Evolutionary conservation across 352 stramenopile genomes (phyloP).

Genomic region (Phytophthora sp.): DNA sequence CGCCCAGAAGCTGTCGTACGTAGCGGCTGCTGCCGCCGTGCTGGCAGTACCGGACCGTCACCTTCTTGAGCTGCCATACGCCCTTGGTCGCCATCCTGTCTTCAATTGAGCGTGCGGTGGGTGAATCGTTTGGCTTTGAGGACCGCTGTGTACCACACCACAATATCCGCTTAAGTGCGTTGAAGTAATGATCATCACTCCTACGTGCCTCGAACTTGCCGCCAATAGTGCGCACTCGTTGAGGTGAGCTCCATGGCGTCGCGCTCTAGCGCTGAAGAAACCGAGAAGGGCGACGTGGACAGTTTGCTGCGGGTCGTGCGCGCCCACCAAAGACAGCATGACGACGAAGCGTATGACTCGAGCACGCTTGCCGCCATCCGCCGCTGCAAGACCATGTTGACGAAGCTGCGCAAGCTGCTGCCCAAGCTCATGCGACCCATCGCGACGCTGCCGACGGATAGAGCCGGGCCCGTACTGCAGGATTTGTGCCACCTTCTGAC

Average conservation of each 20-base stretch:
- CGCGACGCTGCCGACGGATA: constrained; percentile 37
- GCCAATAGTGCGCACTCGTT: not conserved
- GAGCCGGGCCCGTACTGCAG: constrained; percentile 47
- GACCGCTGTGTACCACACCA: constrained; percentile 19
- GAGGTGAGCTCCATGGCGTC: constrained; percentile 14
- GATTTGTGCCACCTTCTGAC: constrained; percentile 64
- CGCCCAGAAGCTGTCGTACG: constrained; percentile 72
- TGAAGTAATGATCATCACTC: constrained; percentile 16
- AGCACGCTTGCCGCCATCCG: constrained; percentile 41
- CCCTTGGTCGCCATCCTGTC: constrained; percentile 71
- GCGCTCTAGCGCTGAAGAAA: constrained; percentile 19
- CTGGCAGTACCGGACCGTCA: constrained; percentile 86
- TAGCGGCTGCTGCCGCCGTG: constrained; percentile 81
- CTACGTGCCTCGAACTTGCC: too few species aligned
- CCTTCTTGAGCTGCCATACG: constrained; percentile 80
- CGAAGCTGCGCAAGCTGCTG: constrained; percentile 70
- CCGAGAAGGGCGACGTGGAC: constrained; percentile 59
- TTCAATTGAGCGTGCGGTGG: constrained; percentile 21
- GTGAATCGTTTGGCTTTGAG: constrained; percentile 29
- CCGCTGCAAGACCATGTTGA: constrained; percentile 71
- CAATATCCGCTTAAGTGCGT: constrained; percentile 24
- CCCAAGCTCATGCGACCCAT: constrained; percentile 72
- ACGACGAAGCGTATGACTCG: constrained; percentile 49
- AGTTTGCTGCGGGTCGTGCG: constrained; percentile 53
- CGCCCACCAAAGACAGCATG: constrained; percentile 55